These are phyloP conservation scores for Diaporthe nobilis DNA, from an alignment of 2,329 filamentous ascomycete genomes.

Conservation along the genomic window DNA sequence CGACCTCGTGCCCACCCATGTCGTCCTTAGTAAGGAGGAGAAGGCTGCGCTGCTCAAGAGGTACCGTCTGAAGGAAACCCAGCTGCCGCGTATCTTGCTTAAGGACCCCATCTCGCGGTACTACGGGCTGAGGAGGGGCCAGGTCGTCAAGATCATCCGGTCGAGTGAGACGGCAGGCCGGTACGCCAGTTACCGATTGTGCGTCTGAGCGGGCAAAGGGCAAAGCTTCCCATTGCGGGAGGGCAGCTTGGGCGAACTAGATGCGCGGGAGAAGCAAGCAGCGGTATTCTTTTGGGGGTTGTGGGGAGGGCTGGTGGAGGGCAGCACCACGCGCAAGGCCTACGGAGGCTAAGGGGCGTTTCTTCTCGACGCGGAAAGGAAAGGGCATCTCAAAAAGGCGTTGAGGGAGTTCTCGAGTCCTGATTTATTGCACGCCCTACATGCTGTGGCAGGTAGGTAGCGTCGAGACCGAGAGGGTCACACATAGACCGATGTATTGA, in stretches of 20 bases:
- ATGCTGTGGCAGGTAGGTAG: not conserved
- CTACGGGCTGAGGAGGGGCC: conserved; percentile 87
- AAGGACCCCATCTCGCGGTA: conserved; percentile 95
- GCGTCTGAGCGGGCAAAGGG: conserved; percentile 61
- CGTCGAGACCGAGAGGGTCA: conserved; percentile 18
- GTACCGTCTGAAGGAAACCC: conserved; percentile 97
- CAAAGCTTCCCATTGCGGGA: not conserved
- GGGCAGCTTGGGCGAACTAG: not conserved
- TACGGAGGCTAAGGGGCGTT: conserved; percentile 28
- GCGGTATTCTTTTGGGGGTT: not conserved
- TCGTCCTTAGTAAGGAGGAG: conserved; percentile 90
- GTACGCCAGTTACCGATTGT: conserved; percentile 92
- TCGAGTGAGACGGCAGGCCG: conserved; percentile 95
- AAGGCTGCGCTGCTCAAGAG: conserved; percentile 87
- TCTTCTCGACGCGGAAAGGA: conserved; percentile 32
- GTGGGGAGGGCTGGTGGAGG: not conserved
- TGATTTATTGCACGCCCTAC: conserved; percentile 28
- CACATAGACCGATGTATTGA: conserved; percentile 24
- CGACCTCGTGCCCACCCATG: conserved; percentile 94
- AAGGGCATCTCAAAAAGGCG: conserved; percentile 40
- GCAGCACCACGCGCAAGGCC: conserved; percentile 11
- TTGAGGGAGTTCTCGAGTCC: conserved; percentile 36
- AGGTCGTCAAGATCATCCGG: conserved; percentile 98
- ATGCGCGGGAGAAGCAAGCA: not conserved
- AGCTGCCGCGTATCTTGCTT: conserved; percentile 91